phyloP scores from a whole-genome alignment of 257 asterid genomes.

The Marsdenia floribunda region DNA sequence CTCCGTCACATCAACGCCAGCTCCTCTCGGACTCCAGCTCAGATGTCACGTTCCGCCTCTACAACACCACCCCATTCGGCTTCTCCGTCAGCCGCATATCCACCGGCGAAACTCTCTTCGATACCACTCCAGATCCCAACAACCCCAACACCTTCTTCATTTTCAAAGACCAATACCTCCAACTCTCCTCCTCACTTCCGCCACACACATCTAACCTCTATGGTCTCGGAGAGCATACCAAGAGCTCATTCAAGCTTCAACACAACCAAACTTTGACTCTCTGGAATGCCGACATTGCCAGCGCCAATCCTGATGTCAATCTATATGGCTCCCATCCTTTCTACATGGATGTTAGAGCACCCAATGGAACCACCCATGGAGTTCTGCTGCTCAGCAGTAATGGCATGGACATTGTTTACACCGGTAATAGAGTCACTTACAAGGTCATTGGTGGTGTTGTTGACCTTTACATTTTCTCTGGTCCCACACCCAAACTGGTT shows the following conservation, averaged over 20 bases:
- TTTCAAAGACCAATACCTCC: conserved; percentile 83
- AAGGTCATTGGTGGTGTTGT: conserved; percentile 76
- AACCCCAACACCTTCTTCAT: conserved; percentile 23
- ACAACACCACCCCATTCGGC: conserved; percentile 35
- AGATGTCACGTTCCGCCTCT: conserved; percentile 32
- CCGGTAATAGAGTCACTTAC: conserved; percentile 68
- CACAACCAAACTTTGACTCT: conserved; percentile 65
- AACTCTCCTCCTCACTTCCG: conserved; percentile 68
- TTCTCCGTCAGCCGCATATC: conserved; percentile 35
- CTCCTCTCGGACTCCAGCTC: conserved; percentile 22
- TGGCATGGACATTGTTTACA: conserved; percentile 75
- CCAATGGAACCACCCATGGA: conserved; percentile 64
- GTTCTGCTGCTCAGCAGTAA: conserved; percentile 73
- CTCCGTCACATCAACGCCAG: neutral
- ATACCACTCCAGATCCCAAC: conserved; percentile 22
- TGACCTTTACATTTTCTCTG: conserved; percentile 71
- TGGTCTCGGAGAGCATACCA: conserved; percentile 89
- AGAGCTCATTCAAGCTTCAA: conserved; percentile 47
- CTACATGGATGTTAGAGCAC: conserved; percentile 73
- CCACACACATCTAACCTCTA: conserved; percentile 46
- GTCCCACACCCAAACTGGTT: conserved; percentile 70
- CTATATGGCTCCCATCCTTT: conserved; percentile 90
- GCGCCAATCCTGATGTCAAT: conserved; percentile 52
- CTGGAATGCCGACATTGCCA: conserved; percentile 72
- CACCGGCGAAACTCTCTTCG: conserved; percentile 34